These are phyloP conservation scores for Neoarthrinium moseri DNA, from an alignment of 2,329 filamentous ascomycete genomes.

Conservation along the genomic window DNA sequence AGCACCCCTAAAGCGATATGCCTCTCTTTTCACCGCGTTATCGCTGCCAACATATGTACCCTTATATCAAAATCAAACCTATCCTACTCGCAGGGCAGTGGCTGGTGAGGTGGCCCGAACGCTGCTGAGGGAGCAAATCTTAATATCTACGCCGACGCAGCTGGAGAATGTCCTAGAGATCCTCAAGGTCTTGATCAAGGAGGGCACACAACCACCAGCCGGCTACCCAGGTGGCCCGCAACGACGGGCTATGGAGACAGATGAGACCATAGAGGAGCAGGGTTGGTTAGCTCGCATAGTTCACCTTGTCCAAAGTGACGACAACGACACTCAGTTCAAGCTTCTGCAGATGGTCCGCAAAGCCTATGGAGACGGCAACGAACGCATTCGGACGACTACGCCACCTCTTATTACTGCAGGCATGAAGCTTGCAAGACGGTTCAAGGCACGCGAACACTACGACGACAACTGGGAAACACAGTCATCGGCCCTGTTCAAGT, in stretches of 20 bases:
- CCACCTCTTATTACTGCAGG: conserved; percentile 88
- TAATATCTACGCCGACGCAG: conserved; percentile 74
- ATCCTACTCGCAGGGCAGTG: conserved; percentile 85
- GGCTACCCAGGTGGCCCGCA: conserved; percentile 83
- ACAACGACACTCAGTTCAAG: conserved; percentile 94
- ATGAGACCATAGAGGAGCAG: conserved; percentile 97
- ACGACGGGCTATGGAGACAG: conserved; percentile 76
- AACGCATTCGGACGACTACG: conserved; percentile 93
- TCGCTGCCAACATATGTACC: conserved; percentile 90
- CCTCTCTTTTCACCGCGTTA: conserved; percentile 93
- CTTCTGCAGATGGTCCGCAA: conserved; percentile 85
- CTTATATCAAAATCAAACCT: conserved; percentile 86
- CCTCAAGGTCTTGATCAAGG: conserved; percentile 87
- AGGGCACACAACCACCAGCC: conserved; percentile 79
- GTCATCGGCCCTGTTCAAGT: conserved; percentile 83
- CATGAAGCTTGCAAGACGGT: conserved; percentile 82
- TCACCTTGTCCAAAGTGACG: conserved; percentile 77
- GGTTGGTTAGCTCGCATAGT: conserved; percentile 93
- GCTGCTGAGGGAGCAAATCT: conserved; percentile 78
- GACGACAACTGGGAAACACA: conserved; percentile 64
- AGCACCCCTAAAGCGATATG: conserved; percentile 84
- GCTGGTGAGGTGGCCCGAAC: conserved; percentile 84
- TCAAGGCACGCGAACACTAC: conserved; percentile 87
- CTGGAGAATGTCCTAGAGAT: conserved; percentile 88
- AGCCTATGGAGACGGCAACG: conserved; percentile 86